Base-by-base conservation (phyloP, 2,329 filamentous ascomycete species). In the Chalaropsis ovoidea region DNA sequence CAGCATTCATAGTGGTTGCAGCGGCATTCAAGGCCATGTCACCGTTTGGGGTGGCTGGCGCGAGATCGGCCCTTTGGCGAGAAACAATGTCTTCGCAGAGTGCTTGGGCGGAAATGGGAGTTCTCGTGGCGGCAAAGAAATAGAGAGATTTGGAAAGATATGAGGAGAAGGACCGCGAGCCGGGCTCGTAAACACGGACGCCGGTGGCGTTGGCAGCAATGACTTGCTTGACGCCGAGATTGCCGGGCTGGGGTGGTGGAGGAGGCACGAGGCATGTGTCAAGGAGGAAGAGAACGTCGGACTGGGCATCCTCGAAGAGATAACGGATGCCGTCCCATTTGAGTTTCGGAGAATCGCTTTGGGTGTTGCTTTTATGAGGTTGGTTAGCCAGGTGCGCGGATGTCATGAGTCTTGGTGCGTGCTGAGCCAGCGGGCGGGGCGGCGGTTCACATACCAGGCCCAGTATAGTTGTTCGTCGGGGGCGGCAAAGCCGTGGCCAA, bases 281-380 rank as follows among this genome's bases (percentile, higher is more conserved):
- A 31, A 87, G 76, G 13, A 87, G 74, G 4, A 87, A 74, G 15
- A 87, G 76, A 43, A 86, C 82, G 71, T 87, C 84, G 3, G 83
- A 84, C 68, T 81, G 80, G 1, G 82, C 80, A 71, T 86, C 83
- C 69, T 86, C 83, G 62, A 87, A 79, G 17, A 86, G 74, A 70
- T 80, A 84, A 65, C 82, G 80, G 1, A 87, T 78, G n/a, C 81
- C 81, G 69, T 81, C 80, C 84, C 84, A 87, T 70, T 82, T 85
- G 35, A 87, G 75, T 72, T 80, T 84, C 41, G 82, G 77, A n/a
- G 83, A 79, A 71, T 84, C 81, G 68, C 82, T 80, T 60, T 79
- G 77, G 56, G 78, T 68, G 73, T 83, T 82, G 74, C 84, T 86
- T 72, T 63, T 60, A 67, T 47, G 39, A 15, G 60, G 61, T 64